Evolutionary conservation across 345 rosid genomes (phyloP), one percentile per base, ranked within the genome.

Genomic region (Moricandia arvensis): DNA sequence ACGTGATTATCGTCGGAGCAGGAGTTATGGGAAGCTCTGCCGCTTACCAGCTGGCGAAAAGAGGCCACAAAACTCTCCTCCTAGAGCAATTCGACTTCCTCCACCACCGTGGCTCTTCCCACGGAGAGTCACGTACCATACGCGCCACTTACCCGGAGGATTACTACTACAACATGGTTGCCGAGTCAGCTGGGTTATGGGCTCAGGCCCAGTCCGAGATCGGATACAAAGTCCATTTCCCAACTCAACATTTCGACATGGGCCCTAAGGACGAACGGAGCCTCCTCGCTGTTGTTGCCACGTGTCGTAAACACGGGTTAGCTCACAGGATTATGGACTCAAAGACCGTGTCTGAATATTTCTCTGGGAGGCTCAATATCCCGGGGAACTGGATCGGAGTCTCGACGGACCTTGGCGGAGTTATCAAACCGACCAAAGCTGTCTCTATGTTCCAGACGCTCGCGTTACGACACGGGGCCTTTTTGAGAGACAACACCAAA

Each of bases 31-130:
- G 96, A 68, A 91, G 96, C 83, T 78, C 91, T 62, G 75, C 96
- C 4, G 91, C 97, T 1, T 91, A 94, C 67, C 87, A 87, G 35
- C 75, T 88, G 3, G 82, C 98, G 7, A 90, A 85, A 77, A 76
- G 91, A 78, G 93, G 92, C 24, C 79, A 71, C 0, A 87, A 77
- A 38, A 86, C 88, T 0, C 85, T 94, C 5, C 86, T 94, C 3
- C 76, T 94, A 0, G 97, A 91, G 76, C 97, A 91, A 26, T 91
- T 90, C 75, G 98, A 94, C 61, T 89, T 94, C 82, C 71, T 90
- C 59, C 98, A 91, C 85, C 89, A 84, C 82, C 90, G 91, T 8
- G 98, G 98, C 34, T 91, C 97, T 47, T 94, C 98, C 1, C 98
- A 94, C 68, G 98, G 98, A 5, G 97, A 94, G 85, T 94, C 98